Conservation (phyloP, 2,329 filamentous ascomycete genomes). For the Fusarium xyrophilum region DNA sequence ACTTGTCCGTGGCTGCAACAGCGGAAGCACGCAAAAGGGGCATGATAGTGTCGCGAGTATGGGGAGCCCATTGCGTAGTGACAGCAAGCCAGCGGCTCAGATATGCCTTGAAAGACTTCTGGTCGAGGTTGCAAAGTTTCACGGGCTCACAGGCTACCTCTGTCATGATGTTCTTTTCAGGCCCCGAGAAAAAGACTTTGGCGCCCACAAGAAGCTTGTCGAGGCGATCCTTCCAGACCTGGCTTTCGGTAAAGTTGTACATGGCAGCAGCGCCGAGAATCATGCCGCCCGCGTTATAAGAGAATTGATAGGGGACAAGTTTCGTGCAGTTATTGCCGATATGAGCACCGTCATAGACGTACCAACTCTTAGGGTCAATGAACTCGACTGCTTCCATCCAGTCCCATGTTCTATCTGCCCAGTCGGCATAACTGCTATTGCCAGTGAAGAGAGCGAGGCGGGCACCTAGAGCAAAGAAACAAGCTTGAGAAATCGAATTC, state of each 20-base stretch:
- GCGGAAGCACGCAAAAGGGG: conserved; percentile 63
- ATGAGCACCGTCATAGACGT: conserved; percentile 69
- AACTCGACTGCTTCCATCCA: conserved; percentile 68
- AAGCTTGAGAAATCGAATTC: conserved; percentile 68
- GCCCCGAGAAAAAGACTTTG: conserved; percentile 61
- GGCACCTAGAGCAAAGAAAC: conserved; percentile 68
- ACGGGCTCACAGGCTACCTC: conserved; percentile 71
- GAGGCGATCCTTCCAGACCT: conserved; percentile 64
- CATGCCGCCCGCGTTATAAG: conserved; percentile 72
- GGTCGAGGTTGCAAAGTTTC: conserved; percentile 66
- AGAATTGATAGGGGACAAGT: conserved; percentile 69
- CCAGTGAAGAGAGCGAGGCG: conserved; percentile 78
- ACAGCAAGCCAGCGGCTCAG: conserved; percentile 67
- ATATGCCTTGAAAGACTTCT: conserved; percentile 70
- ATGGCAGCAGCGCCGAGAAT: conserved; percentile 72
- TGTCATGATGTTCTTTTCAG: conserved; percentile 64
- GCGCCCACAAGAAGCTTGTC: conserved; percentile 63
- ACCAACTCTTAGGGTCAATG: conserved; percentile 62
- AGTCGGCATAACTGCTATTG: conserved; percentile 77
- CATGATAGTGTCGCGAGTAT: conserved; percentile 61
- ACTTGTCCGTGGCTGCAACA: conserved; percentile 62
- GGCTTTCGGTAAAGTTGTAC: conserved; percentile 65
- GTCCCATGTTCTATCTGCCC: conserved; percentile 76
- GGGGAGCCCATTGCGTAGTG: conserved; percentile 69
- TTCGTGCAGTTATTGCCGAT: conserved; percentile 63